Conservation (phyloP, 495 filamentous ascomycete genomes). For the Xylaria scruposa region DNA sequence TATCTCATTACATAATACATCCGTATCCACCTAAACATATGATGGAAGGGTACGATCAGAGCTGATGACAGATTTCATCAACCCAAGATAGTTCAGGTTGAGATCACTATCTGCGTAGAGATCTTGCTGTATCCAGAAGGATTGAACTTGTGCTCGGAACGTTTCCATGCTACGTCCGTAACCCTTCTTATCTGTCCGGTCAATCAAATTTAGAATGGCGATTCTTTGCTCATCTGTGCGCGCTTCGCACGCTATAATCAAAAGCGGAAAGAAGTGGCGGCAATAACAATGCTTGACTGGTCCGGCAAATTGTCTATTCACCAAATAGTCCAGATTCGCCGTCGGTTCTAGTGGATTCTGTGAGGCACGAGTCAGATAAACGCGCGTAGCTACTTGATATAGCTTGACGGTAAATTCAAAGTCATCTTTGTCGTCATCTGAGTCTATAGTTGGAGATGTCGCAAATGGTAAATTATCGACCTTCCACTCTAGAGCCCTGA, state of each 20-base stretch:
- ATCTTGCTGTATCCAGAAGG: constrained; percentile 37
- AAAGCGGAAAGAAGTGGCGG: constrained; percentile 31
- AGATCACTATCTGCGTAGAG: constrained; percentile 30
- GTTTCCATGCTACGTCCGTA: constrained; percentile 25
- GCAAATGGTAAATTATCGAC: constrained; percentile 22
- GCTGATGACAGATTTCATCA: constrained; percentile 21
- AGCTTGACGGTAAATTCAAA: constrained; percentile 24
- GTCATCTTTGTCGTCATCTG: constrained; percentile 14
- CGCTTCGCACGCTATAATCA: constrained; percentile 38
- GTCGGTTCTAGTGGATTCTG: constrained; percentile 25
- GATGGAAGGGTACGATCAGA: constrained; percentile 15
- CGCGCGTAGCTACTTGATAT: constrained; percentile 29
- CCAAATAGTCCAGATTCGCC: constrained; percentile 23
- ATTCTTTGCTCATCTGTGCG: constrained; percentile 33
- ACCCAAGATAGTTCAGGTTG: not conserved
- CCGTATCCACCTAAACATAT: not conserved
- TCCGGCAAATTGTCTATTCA: constrained; percentile 20
- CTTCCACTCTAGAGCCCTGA: constrained; percentile 33
- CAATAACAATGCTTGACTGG: constrained; percentile 13
- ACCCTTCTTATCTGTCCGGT: constrained; percentile 28
- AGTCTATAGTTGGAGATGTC: not conserved
- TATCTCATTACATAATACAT: not conserved
- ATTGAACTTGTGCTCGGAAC: constrained; percentile 30
- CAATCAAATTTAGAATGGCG: constrained; percentile 34
- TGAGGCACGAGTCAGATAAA: constrained; percentile 37